Conservation (phyloP, 1,284 basidiomycete species). For the Boletus smithii region DNA sequence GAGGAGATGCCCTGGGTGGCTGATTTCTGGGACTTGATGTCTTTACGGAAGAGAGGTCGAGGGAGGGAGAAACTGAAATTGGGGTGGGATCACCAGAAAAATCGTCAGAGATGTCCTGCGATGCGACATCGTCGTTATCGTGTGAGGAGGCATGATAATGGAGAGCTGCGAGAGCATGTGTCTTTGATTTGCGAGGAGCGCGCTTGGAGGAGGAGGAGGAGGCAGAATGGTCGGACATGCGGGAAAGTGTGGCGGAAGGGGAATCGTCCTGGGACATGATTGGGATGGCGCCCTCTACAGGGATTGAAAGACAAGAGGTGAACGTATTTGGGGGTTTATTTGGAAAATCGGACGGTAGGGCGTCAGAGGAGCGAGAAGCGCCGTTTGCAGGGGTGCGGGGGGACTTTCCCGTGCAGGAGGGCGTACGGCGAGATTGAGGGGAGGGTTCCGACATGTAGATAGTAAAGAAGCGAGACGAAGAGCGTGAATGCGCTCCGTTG, state of each 20-base stretch:
- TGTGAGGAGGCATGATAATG: conserved; percentile 58
- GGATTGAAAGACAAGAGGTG: conserved; percentile 49
- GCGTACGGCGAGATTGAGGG: conserved; percentile 23
- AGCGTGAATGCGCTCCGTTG: conserved; percentile 19
- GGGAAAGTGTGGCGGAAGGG: conserved; percentile 16
- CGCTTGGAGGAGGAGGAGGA: conserved; percentile 44
- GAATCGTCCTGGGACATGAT: conserved; percentile 34
- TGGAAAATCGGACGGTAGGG: conserved; percentile 37
- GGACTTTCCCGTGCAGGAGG: conserved; percentile 33
- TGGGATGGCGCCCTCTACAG: conserved; percentile 49
- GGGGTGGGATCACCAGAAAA: conserved; percentile 50
- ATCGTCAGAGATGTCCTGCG: conserved; percentile 43
- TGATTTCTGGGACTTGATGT: conserved; percentile 51
- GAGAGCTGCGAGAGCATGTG: conserved; percentile 73
- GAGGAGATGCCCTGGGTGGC: conserved; percentile 39
- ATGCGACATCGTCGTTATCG: conserved; percentile 44
- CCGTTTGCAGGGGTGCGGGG: conserved; percentile 27
- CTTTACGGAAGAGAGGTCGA: conserved; percentile 71
- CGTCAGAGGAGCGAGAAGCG: conserved; percentile 25
- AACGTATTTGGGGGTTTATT: conserved; percentile 42
- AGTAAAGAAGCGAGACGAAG: conserved; percentile 7
- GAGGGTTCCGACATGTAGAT: conserved; percentile 11
- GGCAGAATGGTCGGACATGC: conserved; percentile 31
- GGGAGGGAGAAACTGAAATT: conserved; percentile 54
- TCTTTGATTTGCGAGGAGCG: conserved; percentile 83